Evolutionary conservation across 1,139 yeast species (phyloP).

Genomic region (Protomyces lactucae-debilis): DNA sequence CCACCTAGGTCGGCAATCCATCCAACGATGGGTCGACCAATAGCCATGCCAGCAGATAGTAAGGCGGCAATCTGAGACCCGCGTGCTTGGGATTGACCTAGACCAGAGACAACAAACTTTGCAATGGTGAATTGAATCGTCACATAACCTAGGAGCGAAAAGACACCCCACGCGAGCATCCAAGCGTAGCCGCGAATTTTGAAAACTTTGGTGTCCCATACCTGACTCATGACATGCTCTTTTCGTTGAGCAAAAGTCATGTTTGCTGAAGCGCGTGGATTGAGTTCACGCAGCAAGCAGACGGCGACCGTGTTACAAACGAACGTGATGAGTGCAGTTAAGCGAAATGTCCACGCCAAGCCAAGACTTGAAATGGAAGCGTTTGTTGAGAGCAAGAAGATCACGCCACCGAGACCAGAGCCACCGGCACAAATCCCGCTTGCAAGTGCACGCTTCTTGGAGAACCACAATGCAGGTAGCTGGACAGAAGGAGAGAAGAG

Average conservation of each 20-base stretch:
- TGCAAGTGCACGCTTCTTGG: slow-evolving; percentile 54
- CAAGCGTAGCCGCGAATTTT: slow-evolving; percentile 44
- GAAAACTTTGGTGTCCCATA: slow-evolving; percentile 40
- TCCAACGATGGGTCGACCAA: slow-evolving; percentile 67
- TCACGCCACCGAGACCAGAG: slow-evolving; percentile 58
- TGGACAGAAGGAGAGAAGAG: slow-evolving; percentile 57
- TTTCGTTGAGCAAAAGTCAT: slow-evolving; percentile 30
- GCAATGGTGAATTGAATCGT: slow-evolving; percentile 59
- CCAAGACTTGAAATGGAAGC: slow-evolving; percentile 48
- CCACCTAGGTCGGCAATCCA: slow-evolving; percentile 55
- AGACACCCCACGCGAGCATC: slow-evolving; percentile 53
- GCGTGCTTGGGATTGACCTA: slow-evolving; percentile 53
- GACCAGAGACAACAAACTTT: slow-evolving; percentile 52
- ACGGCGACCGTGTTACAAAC: slow-evolving; percentile 41
- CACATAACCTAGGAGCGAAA: slow-evolving; percentile 55
- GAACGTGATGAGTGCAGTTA: slow-evolving; percentile 49
- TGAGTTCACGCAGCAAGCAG: slow-evolving; percentile 43
- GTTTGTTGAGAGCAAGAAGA: slow-evolving; percentile 43
- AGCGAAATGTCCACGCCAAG: slow-evolving; percentile 63
- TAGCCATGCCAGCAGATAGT: slow-evolving; percentile 56
- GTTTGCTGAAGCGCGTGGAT: slow-evolving; percentile 33
- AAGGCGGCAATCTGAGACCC: slow-evolving; percentile 60
- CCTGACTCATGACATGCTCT: slow-evolving; percentile 33
- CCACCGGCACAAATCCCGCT: slow-evolving; percentile 54
- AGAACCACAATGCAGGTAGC: slow-evolving; percentile 59